Evolutionary conservation across 148 eudicot species (phyloP), one percentile per base, ranked within the genome.

Genomic region (Agrostemma githago): DNA sequence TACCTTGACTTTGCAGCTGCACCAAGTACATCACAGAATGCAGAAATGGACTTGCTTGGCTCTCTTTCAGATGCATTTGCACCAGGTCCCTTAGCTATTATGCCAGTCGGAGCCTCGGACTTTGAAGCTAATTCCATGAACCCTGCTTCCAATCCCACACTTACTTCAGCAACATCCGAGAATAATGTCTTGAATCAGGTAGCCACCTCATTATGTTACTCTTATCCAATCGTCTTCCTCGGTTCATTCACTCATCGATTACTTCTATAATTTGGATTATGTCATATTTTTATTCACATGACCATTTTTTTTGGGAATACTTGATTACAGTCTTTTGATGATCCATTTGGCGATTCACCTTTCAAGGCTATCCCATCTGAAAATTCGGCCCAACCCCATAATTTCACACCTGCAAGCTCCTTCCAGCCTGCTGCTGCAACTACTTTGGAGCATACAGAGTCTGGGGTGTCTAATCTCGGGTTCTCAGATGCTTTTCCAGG

Each of bases 291-390:
- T 16, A 69, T 59, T 2, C 14, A 69, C 16, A 21, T n/a, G 17
- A 51, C 3, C 3, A 48, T 69, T 21, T 11, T 3, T 53, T 15
- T 16, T 17, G 0, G 34, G 34, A 26, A 26, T 70, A 26, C 19
- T 59, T 76, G 39, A 39, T 70, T 73, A 62, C 74, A 76, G 99
- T 79, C 89, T 42, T 96, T 92, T 85, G 96, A 86, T 57, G 97
- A 95, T 74, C 97, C 99, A 67, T 95, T 95, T 80, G 97, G 99
- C 9, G 97, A 90, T 73, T 88, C 91, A 34, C 99, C 99, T 56
- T 95, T 95, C 68, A 92, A 68, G 86, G 99, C 96, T 74, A 15
- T 85, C 63, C 79, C 91, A 66, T 70, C 93, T 17, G 86, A 84
- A 53, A 80, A 78, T 59, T 74, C 82, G 67, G 26, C 80, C 76